Conservation (phyloP, 2,329 filamentous ascomycete species). For the Ascomycota sp. region DNA sequence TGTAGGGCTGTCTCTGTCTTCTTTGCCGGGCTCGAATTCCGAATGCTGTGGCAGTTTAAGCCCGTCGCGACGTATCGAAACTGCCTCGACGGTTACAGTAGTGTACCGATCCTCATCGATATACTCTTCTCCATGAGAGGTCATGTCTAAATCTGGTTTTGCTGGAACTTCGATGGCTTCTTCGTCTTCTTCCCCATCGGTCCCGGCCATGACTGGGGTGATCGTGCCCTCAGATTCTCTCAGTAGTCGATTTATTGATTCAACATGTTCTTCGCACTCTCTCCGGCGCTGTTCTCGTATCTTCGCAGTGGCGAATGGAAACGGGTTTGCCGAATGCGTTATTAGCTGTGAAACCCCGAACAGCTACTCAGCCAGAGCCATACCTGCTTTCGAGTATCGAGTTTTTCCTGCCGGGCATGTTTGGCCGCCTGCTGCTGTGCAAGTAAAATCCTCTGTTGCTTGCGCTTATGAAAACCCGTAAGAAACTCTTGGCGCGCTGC, state of each 20-base stretch:
- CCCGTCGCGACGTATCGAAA: conserved; percentile 56
- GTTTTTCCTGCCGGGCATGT: conserved; percentile 54
- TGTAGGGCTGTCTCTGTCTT: conserved; percentile 12
- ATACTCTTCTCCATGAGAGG: conserved; percentile 80
- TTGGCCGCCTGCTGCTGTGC: conserved; percentile 65
- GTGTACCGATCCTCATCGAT: conserved; percentile 91
- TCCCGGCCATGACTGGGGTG: conserved; percentile 17
- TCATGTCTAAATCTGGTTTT: conserved; percentile 20
- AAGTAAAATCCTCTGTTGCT: conserved; percentile 60
- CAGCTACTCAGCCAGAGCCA: conserved; percentile 3
- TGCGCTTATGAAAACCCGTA: conserved; percentile 92
- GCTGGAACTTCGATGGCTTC: conserved; percentile 48
- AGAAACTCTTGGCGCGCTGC: conserved; percentile 65
- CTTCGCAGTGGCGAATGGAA: conserved; percentile 22
- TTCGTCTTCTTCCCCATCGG: conserved; percentile 19
- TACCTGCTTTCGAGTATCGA: conserved; percentile 56
- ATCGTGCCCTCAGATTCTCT: conserved; percentile 29
- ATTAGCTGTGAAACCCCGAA: too few relatives aligned
- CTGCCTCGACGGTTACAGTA: conserved; percentile 78
- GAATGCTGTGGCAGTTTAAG: conserved; percentile 29
- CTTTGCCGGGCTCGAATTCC: background rate
- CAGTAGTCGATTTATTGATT: conserved; percentile 49
- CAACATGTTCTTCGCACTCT: conserved; percentile 63
- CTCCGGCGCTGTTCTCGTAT: conserved; percentile 60
- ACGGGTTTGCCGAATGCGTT: background rate